Evolutionary conservation across 148 eudicot species (phyloP).

Genomic region (Rhododendron molle): DNA sequence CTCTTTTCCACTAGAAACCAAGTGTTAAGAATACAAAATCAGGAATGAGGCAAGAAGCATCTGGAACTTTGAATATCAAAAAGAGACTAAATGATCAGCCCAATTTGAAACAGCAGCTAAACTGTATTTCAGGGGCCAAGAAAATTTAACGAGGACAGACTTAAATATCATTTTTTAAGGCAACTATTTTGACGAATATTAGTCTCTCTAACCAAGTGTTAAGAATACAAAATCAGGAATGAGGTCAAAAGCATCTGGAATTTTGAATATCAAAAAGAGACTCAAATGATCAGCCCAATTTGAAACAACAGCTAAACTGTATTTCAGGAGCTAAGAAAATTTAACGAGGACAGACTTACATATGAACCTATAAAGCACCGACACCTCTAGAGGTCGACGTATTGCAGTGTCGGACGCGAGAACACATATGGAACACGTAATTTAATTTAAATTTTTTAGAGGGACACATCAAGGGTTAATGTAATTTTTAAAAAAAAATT

Average conservation of each 20-base stretch:
- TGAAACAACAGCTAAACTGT: background rate
- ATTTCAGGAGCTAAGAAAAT: background rate
- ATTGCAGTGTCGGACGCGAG: too few species aligned
- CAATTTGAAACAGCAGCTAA: background rate
- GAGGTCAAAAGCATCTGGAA: background rate
- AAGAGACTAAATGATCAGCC: background rate
- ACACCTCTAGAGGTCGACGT: too few species aligned
- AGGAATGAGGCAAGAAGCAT: conserved; percentile 4
- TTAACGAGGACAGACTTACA: background rate
- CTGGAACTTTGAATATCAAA: background rate
- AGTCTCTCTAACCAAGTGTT: background rate
- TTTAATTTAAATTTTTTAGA: too few species aligned
- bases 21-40: background rate
- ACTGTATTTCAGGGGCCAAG: background rate
- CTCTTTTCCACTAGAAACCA: conserved; percentile 45
- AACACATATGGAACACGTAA: too few species aligned
- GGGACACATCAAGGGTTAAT: too few species aligned
- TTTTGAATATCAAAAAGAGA: background rate
- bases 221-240: background rate
- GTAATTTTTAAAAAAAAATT: too few species aligned
- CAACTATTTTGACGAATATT: background rate
- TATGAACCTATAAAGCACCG: background rate
- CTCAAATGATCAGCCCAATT: background rate
- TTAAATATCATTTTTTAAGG: background rate
- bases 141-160: background rate